Evolutionary conservation across 2,329 filamentous ascomycete genomes (phyloP), one percentile per base, ranked within the genome.

Genomic region (Trichoderma pleuroti): DNA sequence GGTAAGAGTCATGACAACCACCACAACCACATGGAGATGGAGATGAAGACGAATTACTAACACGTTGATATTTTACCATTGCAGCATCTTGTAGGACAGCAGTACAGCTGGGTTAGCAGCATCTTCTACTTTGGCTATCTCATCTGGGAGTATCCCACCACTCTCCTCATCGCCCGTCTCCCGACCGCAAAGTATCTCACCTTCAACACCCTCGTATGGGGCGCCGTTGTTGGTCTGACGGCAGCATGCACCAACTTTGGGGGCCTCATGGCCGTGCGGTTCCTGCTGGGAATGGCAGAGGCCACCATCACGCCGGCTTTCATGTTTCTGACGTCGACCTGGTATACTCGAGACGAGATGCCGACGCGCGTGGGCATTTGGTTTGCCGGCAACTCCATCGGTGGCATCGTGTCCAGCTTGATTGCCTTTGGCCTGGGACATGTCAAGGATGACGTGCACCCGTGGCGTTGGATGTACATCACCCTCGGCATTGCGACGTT

Each of bases 21-120:
- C 2, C 7, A 26, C n/a, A 12, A 12, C 28, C 4, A 8, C 3
- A 34, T 18, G 30, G 54, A 56, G 26, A 16, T 14, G 5, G 26
- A 28, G 3, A 28, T n/a, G 26, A 28, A 5, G 26, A n/a, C 12
- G 26, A 8, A 3, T 70, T 71, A 49, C 73, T 66, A 69, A 71
- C 57, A 42, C 1, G 4, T 65, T 42, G 21, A 21, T 28, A 54
- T 32, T 32, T 52, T 52, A 1, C 11, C 21, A 52, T 1, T 36
- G 21, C 9, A 76, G 76, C 61, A 77, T 56, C 76, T 79, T 39
- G 70, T 76, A 2, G 81, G 78, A 54, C 76, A 80, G 56, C 78
- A 92, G 80, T 93, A 90, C 76, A 87, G 85, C 26, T 93, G 91
- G 91, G 83, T 93, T 0, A 76, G 79, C 56, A 80, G 78, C 12